Percentiles rank a stretch among this genome's conserved stretches.
These are phyloP conservation scores for Ogataea polymorpha DNA, from an alignment of 805 yeast genomes.

Conservation along the genomic window DNA sequence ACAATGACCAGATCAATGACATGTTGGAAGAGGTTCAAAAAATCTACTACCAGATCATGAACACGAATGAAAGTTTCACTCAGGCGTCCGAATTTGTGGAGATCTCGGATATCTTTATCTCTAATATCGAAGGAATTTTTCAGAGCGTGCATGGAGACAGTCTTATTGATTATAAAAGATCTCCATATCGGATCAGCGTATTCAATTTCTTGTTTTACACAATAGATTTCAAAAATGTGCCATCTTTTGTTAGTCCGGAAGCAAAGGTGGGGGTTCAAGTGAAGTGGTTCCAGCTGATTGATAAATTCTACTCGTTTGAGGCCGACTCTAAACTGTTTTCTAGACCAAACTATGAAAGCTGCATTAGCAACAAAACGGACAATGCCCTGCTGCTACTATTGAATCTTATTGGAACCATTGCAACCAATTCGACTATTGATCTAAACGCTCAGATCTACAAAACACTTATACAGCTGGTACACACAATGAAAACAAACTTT, in stretches of 20 bases:
- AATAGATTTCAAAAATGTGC: slow-evolving; percentile 19
- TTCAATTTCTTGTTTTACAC: slow-evolving; percentile 40
- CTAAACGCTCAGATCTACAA: slow-evolving; percentile 26
- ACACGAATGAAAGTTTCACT: slow-evolving; percentile 9
- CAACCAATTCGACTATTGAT: slow-evolving; percentile 21
- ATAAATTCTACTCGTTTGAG: slow-evolving; percentile 28
- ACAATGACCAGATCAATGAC: slow-evolving; percentile 82
- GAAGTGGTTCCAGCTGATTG: slow-evolving; percentile 39
- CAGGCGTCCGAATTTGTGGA: slow-evolving; percentile 14
- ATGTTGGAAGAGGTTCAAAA: slow-evolving; percentile 66
- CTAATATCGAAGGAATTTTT: slow-evolving; percentile 28
- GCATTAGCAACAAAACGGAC: slow-evolving; percentile 38
- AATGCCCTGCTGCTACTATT: slow-evolving; percentile 41
- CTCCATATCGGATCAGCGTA: slow-evolving; percentile 40
- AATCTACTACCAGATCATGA: slow-evolving; percentile 36
- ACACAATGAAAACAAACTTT: slow-evolving; percentile 24
- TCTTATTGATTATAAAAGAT: slow-evolving; percentile 35
- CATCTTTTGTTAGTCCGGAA: slow-evolving; percentile 18
- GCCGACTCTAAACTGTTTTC: slow-evolving; percentile 13
- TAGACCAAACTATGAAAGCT: slow-evolving; percentile 41
- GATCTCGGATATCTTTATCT: slow-evolving; percentile 21
- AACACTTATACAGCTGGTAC: slow-evolving; percentile 26
- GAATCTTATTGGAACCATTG: slow-evolving; percentile 35
- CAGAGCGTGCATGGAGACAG: slow-evolving; percentile 28
- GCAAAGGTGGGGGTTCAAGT: slow-evolving; percentile 36